A percentile compares a stretch with the other conserved stretches of the same genome.
Conservation (phyloP, 2,329 filamentous ascomycete species). For the Akanthomyces lecanii region DNA sequence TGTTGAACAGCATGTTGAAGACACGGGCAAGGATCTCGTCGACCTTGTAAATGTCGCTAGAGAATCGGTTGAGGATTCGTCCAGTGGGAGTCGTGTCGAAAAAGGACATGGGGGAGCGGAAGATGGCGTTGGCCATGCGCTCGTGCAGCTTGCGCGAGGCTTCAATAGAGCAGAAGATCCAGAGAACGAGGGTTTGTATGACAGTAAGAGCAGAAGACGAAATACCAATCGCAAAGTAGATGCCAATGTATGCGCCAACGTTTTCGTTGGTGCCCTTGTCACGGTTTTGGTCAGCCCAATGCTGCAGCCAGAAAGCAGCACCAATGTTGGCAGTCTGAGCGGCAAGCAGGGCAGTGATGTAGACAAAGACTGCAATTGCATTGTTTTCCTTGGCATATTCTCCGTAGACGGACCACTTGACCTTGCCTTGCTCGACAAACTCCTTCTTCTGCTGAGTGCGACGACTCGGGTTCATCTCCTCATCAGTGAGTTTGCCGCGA, state of each 20-base stretch:
- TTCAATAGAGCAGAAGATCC: conserved; percentile 99
- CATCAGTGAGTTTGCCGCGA: conserved; percentile 77
- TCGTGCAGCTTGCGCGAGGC: conserved; percentile 95
- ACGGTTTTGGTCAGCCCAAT: conserved; percentile 82
- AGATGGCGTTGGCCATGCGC: conserved; percentile 94
- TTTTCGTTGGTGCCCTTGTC: conserved; percentile 63
- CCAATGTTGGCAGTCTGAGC: conserved; percentile 80
- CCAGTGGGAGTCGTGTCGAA: conserved; percentile 96
- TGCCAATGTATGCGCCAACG: conserved; percentile 84
- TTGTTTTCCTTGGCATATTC: conserved; percentile 97
- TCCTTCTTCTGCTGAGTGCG: conserved; percentile 87
- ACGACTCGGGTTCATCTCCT: conserved; percentile 71
- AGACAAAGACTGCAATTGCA: conserved; percentile 74
- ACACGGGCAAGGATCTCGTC: conserved; percentile 93
- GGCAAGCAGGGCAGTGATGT: conserved; percentile 70
- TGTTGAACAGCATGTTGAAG: conserved; percentile 94
- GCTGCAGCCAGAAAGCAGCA: conserved; percentile 88
- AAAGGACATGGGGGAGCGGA: conserved; percentile 97
- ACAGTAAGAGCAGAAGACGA: conserved; percentile 82
- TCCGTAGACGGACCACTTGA: conserved; percentile 88
- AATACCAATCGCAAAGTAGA: conserved; percentile 93
- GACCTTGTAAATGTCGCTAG: conserved; percentile 75
- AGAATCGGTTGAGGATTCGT: conserved; percentile 95
- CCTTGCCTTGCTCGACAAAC: conserved; percentile 88
- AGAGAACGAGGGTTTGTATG: conserved; percentile 87